Evolutionary conservation across 208 protist genomes (phyloP), one percentile per base, ranked within the genome.

Genomic region (Trypanosoma theileri): DNA sequence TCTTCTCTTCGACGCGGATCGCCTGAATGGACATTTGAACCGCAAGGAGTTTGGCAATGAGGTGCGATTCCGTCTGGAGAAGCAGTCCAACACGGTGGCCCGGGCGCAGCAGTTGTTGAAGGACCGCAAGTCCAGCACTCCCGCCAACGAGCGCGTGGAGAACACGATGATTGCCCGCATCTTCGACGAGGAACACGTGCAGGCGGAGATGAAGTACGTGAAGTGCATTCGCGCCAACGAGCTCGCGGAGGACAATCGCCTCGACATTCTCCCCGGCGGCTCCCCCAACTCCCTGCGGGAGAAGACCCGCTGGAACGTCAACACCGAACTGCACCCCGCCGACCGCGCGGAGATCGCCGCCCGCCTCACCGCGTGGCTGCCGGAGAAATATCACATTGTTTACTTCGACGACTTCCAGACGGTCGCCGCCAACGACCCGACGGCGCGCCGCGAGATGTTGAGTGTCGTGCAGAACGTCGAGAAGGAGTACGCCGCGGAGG

Each of bases 361-460:
- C 17, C 85, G 88, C 16, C 85, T 94, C 50, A 94, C 85, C 24
- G 88, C 88, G 16, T 94, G 88, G 88, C 88, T 94, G 59, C 88
- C 88, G 16, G 88, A 94, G 84, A 94, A 94, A 77, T 94, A 94
- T 73, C 88, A 94, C 71, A 94, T 94, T 57, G 85, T 94, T 40
- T 94, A 94, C 73, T 89, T 92, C 52, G 88, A 94, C 48, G 88
- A 94, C 75, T 94, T 91, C 75, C 88, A 94, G 68, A 94, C 88
- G 3, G 88, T 94, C 10, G 88, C 88, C 46, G 88, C 88, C 26
- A 94, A 94, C 55, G 85, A 94, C 70, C 8, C 75, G 4, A 55
- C 61, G 31, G 83, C 83, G 35, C 85, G 86, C n/a, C 73, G 74
- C 63, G 85, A 91, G 68, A 94, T 94, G 88, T 59, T 89, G 13